These are phyloP conservation scores for Salix viminalis DNA, from an alignment of 345 rosid genomes.

Conservation along the genomic window DNA sequence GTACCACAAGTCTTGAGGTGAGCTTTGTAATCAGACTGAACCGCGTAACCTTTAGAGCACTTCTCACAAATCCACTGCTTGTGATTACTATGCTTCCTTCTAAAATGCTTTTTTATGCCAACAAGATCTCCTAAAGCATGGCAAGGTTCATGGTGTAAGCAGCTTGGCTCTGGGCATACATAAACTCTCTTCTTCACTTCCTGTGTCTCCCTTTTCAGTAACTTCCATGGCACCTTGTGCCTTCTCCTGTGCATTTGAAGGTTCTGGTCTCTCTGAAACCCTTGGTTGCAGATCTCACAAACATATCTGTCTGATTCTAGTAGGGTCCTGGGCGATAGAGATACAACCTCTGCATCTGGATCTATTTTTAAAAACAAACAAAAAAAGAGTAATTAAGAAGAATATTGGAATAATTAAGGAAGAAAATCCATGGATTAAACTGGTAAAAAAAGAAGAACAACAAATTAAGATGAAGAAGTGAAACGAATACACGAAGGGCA, in stretches of 20 bases:
- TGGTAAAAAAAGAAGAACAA: too few species aligned
- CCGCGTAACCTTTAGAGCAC: conserved; percentile 79
- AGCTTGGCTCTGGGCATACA: conserved; percentile 73
- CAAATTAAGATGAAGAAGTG: not conserved
- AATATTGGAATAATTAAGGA: not conserved
- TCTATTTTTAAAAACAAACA: conserved; percentile 27
- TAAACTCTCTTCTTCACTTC: conserved; percentile 71
- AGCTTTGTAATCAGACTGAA: conserved; percentile 85
- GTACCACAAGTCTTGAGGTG: conserved; percentile 89
- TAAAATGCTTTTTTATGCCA: conserved; percentile 73
- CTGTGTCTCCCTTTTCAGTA: conserved; percentile 64
- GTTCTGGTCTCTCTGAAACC: conserved; percentile 85
- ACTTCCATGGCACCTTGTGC: conserved; percentile 86
- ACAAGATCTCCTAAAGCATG: conserved; percentile 87
- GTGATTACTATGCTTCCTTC: conserved; percentile 73
- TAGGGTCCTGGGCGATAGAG: conserved; percentile 65
- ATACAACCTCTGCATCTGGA: conserved; percentile 90
- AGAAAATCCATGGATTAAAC: not conserved
- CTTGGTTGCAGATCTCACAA: conserved; percentile 91
- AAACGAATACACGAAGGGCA: not conserved
- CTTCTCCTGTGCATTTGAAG: conserved; percentile 83
- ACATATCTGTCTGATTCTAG: conserved; percentile 75
- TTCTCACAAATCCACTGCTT: conserved; percentile 81
- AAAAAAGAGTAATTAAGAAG: not conserved
- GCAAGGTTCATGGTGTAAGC: conserved; percentile 80